Base-by-base conservation (phyloP, 2,329 filamentous ascomycete genomes). In the Fusarium subtropicale region DNA sequence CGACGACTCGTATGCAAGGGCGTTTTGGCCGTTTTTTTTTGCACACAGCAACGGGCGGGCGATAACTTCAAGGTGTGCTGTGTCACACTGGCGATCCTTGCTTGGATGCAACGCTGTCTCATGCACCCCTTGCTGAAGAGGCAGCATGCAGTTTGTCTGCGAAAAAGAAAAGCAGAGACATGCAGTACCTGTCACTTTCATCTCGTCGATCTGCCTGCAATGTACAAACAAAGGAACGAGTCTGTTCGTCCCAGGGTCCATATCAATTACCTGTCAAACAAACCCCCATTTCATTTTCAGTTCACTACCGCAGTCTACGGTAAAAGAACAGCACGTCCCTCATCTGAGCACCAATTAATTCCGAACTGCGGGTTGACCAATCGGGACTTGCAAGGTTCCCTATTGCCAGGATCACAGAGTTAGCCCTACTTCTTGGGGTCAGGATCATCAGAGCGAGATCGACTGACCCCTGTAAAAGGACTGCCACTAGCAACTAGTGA, bases 281-380 rank as follows among this genome's bases (percentile, higher is more conserved):
- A n/a, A n/a, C n/a, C n/a, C 28, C 16, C 24, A 20, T 20, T 24
- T 18, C 22, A 11, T 13, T 47, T 28, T 45, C 42, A 44, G 15
- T 28, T 26, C 41, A 44, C 8, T 44, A 28, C 41, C 16, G 41
- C 22, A 41, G 15, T 56, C 53, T 50, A 33, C 9, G 47, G 12
- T 15, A 33, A n/a, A 15, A 11, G 42, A 10, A 28, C 36, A 48
- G 55, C 55, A 59, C 63, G 63, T 55, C 39, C 64, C 48, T 52
- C 44, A 62, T 66, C 66, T 56, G 65, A 66, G 65, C 60, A n/a
- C n/a, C 39, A 56, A 48, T 54, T 41, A 41, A 22, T 60, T 66
- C 64, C 45, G 64, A 56, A 30, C 26, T 50, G 63, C 50, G 56
- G 65, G 62, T 71, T 63, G 60, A 34, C 64, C 54, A 60, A 57